A percentile compares a stretch with the other conserved stretches of the same genome.
These are phyloP conservation scores for Emericellopsis atlantica DNA, from an alignment of 2,329 filamentous ascomycete species.

Conservation along the genomic window DNA sequence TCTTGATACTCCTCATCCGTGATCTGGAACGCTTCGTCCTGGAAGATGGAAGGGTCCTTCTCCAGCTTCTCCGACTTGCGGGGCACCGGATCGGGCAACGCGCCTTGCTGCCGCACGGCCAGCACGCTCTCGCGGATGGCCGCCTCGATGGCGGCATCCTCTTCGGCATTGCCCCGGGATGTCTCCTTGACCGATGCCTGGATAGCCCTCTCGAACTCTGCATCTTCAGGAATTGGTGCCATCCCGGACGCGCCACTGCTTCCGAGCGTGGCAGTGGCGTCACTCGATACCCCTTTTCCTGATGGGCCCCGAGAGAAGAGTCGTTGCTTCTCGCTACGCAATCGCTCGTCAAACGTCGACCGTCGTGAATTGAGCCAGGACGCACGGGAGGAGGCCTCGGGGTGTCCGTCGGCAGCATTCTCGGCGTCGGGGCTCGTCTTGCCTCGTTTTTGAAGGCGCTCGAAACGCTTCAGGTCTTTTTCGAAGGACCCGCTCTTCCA, in stretches of 20 bases:
- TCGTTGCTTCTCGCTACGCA: conserved; percentile 32
- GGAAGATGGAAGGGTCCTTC: conserved; percentile 18
- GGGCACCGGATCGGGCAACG: conserved; percentile 11
- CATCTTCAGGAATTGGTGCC: conserved; percentile 22
- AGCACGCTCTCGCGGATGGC: conserved; percentile 62
- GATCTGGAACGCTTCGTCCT: conserved; percentile 29
- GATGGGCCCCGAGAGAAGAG: neutral
- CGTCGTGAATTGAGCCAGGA: conserved; percentile 36
- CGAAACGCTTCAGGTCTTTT: conserved; percentile 44
- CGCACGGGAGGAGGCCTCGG: conserved; percentile 1
- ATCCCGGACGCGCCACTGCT: conserved; percentile 3
- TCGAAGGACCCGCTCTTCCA: conserved; percentile 47
- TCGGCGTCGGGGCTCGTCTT: conserved; percentile 27
- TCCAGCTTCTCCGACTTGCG: conserved; percentile 1
- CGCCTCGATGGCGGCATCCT: conserved; percentile 59
- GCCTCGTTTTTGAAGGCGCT: conserved; percentile 29
- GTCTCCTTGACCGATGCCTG: conserved; percentile 55
- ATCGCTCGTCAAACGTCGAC: conserved; percentile 34
- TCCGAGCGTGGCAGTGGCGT: conserved; percentile 3
- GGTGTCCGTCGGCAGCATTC: conserved; percentile 10
- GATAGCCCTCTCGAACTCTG: conserved; percentile 62
- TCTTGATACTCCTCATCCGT: conserved; percentile 46
- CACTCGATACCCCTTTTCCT: conserved; percentile 3
- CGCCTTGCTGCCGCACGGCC: conserved; percentile 28
- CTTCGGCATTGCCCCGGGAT: conserved; percentile 53